Conservation (phyloP, 2,329 filamentous ascomycete genomes). For the Aureobasidium sp. region DNA sequence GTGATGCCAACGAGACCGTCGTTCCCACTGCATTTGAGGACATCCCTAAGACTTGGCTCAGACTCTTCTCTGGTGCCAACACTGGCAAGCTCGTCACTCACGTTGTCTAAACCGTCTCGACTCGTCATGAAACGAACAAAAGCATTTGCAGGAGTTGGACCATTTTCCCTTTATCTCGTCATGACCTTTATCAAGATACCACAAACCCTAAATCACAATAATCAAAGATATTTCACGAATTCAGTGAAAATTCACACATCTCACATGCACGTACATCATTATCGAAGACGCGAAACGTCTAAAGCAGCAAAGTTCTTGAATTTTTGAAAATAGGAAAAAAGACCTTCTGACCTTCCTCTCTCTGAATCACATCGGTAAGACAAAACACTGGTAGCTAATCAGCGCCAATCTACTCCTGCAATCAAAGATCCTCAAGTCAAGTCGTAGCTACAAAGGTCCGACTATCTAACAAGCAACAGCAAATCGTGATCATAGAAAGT, state of each 20-base stretch:
- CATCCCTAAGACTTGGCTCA: slow-evolving; percentile 43
- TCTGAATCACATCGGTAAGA: neutral
- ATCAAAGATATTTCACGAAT: neutral
- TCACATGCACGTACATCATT: too few species aligned
- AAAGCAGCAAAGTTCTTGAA: neutral
- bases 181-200: neutral
- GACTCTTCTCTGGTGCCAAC: slow-evolving; percentile 43
- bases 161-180: neutral
- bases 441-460: neutral
- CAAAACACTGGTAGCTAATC: neutral
- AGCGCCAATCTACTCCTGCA: neutral
- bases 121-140: neutral
- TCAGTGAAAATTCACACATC: neutral
- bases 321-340: neutral
- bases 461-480: neutral
- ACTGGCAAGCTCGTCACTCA: slow-evolving; percentile 43
- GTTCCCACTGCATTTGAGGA: slow-evolving; percentile 43
- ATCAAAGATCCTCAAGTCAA: neutral
- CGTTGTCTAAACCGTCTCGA: slow-evolving; percentile 18
- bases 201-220: neutral
- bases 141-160: slow-evolving; percentile 4
- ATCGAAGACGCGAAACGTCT: too few species aligned
- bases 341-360: neutral
- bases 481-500: neutral
- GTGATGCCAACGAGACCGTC: slow-evolving; percentile 40